Conservation (phyloP, 2,329 filamentous ascomycete genomes). For the Fusarium mexicanum region DNA sequence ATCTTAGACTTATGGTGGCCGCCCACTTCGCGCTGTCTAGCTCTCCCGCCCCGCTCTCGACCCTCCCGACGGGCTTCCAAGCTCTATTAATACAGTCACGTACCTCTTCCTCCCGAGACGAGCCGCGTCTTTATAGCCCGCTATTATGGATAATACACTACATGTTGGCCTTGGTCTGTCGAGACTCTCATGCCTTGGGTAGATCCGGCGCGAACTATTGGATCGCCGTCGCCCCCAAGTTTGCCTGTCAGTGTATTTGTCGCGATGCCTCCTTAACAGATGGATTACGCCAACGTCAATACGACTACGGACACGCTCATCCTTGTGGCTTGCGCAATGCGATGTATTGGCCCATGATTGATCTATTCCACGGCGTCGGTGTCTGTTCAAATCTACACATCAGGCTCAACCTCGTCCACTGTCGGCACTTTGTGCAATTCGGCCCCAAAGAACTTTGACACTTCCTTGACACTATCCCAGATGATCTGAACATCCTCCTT, state of each 20-base stretch:
- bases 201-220: no score
- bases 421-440: slow-evolving; percentile 41
- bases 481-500: slow-evolving; percentile 41
- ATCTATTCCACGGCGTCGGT: background rate
- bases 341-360: no score
- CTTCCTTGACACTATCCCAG: slow-evolving; percentile 38
- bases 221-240: background rate
- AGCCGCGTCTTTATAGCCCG: no score
- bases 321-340: background rate
- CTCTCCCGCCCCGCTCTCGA: background rate
- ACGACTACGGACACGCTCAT: rapidly evolving
- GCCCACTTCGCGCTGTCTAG: background rate
- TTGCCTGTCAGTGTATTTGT: background rate
- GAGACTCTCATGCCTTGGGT: no score
- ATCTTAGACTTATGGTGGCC: background rate
- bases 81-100: no score
- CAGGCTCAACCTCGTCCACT: slow-evolving; percentile 44
- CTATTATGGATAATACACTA: background rate
- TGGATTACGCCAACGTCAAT: no score
- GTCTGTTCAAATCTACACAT: slow-evolving; percentile 23
- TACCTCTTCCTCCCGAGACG: background rate
- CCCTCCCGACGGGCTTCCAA: background rate
- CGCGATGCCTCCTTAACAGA: background rate
- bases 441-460: slow-evolving; percentile 41
- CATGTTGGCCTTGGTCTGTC: background rate